phyloP scores from a whole-genome alignment of 352 stramenopile genomes.

The Pythium aquatile region DNA sequence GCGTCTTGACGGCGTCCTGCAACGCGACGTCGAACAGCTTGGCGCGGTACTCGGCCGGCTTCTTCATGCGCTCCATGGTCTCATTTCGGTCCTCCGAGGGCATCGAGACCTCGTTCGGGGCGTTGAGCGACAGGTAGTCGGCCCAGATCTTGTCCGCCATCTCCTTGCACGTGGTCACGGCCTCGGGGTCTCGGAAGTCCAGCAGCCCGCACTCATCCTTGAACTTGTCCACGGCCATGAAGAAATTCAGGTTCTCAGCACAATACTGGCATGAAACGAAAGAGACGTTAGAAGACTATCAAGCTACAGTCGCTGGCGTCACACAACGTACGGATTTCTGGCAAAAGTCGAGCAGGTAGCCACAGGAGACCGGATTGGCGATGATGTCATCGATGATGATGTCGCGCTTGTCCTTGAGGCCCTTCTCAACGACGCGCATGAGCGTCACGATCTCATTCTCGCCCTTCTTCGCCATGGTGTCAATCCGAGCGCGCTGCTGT shows the following conservation, averaged over 20 bases:
- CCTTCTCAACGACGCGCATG: conserved; percentile 67
- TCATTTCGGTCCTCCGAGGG: conserved; percentile 73
- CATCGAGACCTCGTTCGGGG: conserved; percentile 80
- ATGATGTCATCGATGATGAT: conserved; percentile 86
- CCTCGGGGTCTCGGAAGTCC: conserved; percentile 78
- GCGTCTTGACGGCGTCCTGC: conserved; percentile 82
- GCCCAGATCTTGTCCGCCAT: conserved; percentile 85
- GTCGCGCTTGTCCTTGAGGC: conserved; percentile 66
- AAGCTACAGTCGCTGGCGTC: not conserved
- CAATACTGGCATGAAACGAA: conserved; percentile 66
- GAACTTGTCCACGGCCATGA: conserved; percentile 87
- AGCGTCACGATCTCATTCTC: conserved; percentile 70
- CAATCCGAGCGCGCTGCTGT: conserved; percentile 1
- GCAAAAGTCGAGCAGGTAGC: conserved; percentile 85
- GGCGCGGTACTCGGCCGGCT: conserved; percentile 62
- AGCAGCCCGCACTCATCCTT: conserved; percentile 78
- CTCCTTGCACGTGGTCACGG: conserved; percentile 76
- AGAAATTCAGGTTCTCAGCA: conserved; percentile 85
- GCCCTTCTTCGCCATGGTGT: conserved; percentile 61
- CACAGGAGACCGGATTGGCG: conserved; percentile 81
- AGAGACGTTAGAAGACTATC: too few species aligned
- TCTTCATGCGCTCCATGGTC: conserved; percentile 84
- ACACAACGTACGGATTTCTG: conserved; percentile 67
- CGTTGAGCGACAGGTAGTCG: conserved; percentile 82
- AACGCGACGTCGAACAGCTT: conserved; percentile 84